Evolutionary conservation across 805 yeast genomes (phyloP), one percentile per base, ranked within the genome.

Genomic region (Candida tallmaniae): DNA sequence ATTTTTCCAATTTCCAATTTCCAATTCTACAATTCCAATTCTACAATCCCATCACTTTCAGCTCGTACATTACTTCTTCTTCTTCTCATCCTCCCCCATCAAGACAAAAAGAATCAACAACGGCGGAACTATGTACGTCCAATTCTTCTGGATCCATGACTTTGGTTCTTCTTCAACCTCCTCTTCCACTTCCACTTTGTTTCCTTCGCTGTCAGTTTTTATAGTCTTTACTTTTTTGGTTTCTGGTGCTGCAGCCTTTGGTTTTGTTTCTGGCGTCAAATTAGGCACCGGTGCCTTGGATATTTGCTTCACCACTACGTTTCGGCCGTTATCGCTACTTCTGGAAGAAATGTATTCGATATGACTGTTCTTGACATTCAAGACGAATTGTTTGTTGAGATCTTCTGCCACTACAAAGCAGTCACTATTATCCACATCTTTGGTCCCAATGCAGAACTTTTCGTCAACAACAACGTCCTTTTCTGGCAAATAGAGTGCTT

Each of bases 41-140:
- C n/a, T n/a, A n/a, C n/a, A n/a, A n/a, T n/a, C n/a, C n/a, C n/a
- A n/a, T n/a, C n/a, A n/a, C n/a, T n/a, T n/a, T n/a, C n/a, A n/a
- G n/a, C n/a, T n/a, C n/a, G n/a, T n/a, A n/a, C n/a, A n/a, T n/a
- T 22, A 9, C 23, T 22, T 22, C 9, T 30, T 12, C 27, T 30
- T 21, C 40, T 42, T 39, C n/a, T 38, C 42, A 28, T 40, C 51
- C 37, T 40, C 47, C 23, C 49, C 40, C 29, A 37, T 43, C 54
- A 66, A 14, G 7, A 50, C 38, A 36, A 69, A 36, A 24, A 74
- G 25, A 38, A 65, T 40, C 8, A 76, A 31, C 15, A 73, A 41
- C 10, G 74, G 74, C 2, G 78, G 75, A 6, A 74, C 74, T 17
- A 78, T 58, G 51, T 73, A 76, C 67, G 74, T 63, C 83, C 83